Conservation (phyloP, 306 rosid genomes). For the Prinsepia uniflora region DNA sequence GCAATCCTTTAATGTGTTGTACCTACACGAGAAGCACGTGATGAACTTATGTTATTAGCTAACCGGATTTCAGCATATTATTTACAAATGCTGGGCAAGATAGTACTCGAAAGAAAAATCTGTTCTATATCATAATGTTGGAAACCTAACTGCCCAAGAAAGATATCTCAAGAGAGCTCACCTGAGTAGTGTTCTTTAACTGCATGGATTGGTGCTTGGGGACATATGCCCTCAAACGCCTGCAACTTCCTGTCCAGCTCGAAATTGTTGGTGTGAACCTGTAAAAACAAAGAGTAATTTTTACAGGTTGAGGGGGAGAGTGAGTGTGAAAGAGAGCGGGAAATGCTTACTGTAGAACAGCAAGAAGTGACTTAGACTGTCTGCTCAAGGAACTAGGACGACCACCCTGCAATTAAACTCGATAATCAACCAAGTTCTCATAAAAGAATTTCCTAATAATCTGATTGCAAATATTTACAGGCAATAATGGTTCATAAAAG, state of each 20-base stretch:
- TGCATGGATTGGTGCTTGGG: constrained; percentile 79
- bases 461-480: background rate
- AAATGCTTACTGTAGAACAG: constrained; percentile 56
- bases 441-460: no score
- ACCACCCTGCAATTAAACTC: constrained; percentile 38
- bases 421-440: background rate
- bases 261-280: constrained; percentile 70
- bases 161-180: constrained; percentile 20
- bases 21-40: constrained; percentile 3
- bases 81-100: background rate
- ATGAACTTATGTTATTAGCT: no score
- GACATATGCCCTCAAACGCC: constrained; percentile 65
- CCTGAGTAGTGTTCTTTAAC: constrained; percentile 72
- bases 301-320: background rate
- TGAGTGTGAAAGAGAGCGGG: constrained; percentile 2
- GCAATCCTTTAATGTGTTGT: constrained; percentile 41
- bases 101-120: background rate
- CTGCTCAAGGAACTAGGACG: constrained; percentile 25
- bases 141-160: background rate
- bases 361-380: constrained; percentile 48
- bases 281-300: constrained; percentile 17
- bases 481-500: background rate
- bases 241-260: constrained; percentile 80
- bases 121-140: background rate
- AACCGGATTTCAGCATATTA: background rate